Percentiles rank a stretch among this genome's conserved stretches.
These are phyloP conservation scores for Geranium rotundifolium DNA, from an alignment of 345 rosid species.

Conservation along the genomic window DNA sequence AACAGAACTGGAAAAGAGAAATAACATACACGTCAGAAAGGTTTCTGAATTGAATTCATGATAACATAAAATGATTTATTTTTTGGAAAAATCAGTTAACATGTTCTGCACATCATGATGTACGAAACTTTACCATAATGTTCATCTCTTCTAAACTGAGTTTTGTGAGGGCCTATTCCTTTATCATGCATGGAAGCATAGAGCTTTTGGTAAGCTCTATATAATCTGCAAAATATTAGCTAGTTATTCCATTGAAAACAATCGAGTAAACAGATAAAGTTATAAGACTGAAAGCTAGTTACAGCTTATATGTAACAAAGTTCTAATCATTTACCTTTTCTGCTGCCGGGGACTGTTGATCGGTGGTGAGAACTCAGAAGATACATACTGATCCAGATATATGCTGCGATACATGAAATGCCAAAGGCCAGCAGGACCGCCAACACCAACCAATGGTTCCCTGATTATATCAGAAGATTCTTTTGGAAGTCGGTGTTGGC, in stretches of 20 bases:
- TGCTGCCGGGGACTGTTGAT: slow-evolving; percentile 59
- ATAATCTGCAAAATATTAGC: slow-evolving; percentile 43
- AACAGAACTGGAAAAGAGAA: slow-evolving; percentile 50
- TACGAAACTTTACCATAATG: slow-evolving; percentile 41
- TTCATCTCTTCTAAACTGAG: slow-evolving; percentile 95
- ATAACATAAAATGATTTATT: neutral
- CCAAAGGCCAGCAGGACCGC: slow-evolving; percentile 96
- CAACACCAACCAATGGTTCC: slow-evolving; percentile 53
- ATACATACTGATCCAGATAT: slow-evolving; percentile 82
- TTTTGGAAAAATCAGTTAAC: neutral
- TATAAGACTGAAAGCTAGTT: slow-evolving; percentile 5
- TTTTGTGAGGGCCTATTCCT: slow-evolving; percentile 81
- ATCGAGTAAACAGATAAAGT: neutral
- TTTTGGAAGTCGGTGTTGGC: slow-evolving; percentile 30
- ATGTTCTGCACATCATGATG: too few species aligned
- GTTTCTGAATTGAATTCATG: too few species aligned
- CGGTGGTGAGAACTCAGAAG: slow-evolving; percentile 87
- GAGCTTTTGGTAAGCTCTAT: slow-evolving; percentile 89
- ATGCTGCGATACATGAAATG: slow-evolving; percentile 96
- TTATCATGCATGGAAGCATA: slow-evolving; percentile 80
- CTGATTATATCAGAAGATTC: slow-evolving; percentile 38
- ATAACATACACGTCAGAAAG: neutral
- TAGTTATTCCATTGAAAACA: slow-evolving; percentile 7
- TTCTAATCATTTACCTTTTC: slow-evolving; percentile 47
- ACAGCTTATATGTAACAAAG: neutral